Evolutionary conservation across 345 rosid species (phyloP).

Genomic region (Salix viminalis): DNA sequence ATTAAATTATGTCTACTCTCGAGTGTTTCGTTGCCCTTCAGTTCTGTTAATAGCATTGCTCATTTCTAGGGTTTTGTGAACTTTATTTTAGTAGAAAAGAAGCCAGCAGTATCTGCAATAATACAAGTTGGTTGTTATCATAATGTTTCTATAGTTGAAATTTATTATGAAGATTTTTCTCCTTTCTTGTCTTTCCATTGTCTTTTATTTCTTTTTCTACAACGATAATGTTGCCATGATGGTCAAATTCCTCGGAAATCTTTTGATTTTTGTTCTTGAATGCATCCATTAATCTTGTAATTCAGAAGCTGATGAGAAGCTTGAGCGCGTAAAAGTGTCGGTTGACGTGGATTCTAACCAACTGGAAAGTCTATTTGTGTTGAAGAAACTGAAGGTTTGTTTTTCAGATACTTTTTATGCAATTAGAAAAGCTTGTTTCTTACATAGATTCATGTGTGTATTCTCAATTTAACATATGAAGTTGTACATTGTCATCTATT

Average conservation of each 20-base stretch:
- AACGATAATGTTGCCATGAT: neutral
- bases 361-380: slow-evolving; percentile 58
- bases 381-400: slow-evolving; percentile 72
- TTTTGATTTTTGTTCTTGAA: neutral
- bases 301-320: neutral
- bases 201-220: neutral
- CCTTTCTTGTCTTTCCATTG: neutral
- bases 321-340: slow-evolving; percentile 29
- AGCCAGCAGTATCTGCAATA: neutral
- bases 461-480: slow-evolving; percentile 4
- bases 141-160: neutral
- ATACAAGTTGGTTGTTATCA: neutral
- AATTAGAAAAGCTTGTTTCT: neutral
- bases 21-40: too few species aligned
- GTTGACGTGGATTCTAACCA: slow-evolving; percentile 62
- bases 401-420: slow-evolving; percentile 6
- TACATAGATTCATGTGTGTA: neutral
- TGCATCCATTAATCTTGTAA: neutral
- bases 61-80: neutral
- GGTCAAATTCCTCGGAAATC: neutral
- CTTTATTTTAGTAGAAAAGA: neutral
- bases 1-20: neutral
- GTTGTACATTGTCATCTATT: neutral
- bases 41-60: neutral
- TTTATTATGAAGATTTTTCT: neutral